Evolutionary conservation across 2,329 filamentous ascomycete species (phyloP).

Genomic region (Phialophora verrucosa): DNA sequence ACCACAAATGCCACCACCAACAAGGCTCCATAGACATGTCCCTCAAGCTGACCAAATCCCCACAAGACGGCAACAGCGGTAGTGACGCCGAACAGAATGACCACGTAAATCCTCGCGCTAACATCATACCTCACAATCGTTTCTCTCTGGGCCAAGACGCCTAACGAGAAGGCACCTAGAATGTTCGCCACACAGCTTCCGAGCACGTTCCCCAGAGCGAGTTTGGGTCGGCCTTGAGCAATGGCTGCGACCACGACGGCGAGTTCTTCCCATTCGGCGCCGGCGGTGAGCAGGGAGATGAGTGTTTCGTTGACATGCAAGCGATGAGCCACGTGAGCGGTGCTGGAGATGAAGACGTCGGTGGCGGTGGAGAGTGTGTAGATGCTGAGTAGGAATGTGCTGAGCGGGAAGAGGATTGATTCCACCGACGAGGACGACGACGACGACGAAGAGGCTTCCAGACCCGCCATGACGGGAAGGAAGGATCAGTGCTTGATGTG

Average conservation of each 20-base stretch:
- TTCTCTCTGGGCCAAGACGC: constrained; percentile 52
- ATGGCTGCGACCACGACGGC: constrained; percentile 58
- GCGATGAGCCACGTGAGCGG: constrained; percentile 54
- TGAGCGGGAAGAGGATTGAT: constrained; percentile 17
- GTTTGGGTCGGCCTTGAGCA: constrained; percentile 52
- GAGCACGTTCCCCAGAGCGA: constrained; percentile 62
- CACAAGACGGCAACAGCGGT: constrained; percentile 44
- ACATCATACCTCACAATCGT: constrained; percentile 50
- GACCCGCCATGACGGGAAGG: background rate
- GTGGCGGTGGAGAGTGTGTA: constrained; percentile 17
- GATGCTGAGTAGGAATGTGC: constrained; percentile 24
- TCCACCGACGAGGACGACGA: constrained; percentile 7
- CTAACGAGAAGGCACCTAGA: constrained; percentile 61
- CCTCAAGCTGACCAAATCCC: constrained; percentile 13
- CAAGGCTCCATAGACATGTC: constrained; percentile 45
- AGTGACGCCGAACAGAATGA: constrained; percentile 51
- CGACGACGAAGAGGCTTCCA: background rate
- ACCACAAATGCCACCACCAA: constrained; percentile 52
- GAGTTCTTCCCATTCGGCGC: constrained; percentile 63
- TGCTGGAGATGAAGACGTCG: constrained; percentile 37
- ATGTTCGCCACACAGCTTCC: constrained; percentile 63
- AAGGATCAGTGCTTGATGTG: background rate
- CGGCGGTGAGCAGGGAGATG: constrained; percentile 59
- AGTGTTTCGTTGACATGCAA: constrained; percentile 55
- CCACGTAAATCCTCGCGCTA: constrained; percentile 57